Base-by-base conservation (phyloP, 2,329 filamentous ascomycete species). In the Fusarium liriodendri region DNA sequence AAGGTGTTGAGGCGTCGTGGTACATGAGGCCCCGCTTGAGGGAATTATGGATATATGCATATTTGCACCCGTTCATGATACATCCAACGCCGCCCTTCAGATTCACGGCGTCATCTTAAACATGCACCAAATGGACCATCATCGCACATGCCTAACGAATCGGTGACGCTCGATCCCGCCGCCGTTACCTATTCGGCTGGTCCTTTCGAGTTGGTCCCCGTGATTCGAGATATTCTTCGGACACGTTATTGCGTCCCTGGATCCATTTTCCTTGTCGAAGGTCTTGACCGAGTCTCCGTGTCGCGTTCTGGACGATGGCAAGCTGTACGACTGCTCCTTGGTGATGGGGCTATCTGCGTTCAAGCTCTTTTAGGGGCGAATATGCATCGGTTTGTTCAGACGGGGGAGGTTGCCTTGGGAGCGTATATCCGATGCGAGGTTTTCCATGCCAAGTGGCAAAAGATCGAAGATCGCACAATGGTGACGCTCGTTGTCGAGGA, bases 321-420 rank as follows among this genome's bases (percentile, higher is more conserved):
- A 35, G 81, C 82, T 2, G 75, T 89, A 1, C 83, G 87, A 3
- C 72, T 90, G 13, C 63, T 89, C 0, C 83, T 90, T 0, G 86
- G 88, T 40, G 88, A 90, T 71, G 87, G 88, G 1, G 82, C 86
- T 73, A 77, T 89, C 5, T 89, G 86, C 71, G 83, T 90, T n/a
- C 88, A 90, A 76, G 87, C 87, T 0, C 78, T 90, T 9, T 77
- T 89, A 47, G 78, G 80, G 8, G 79, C 83, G 1, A 83, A 83
- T 55, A 82, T 87, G 79, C 87, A 89, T 60, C 82, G 83, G 5
- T 83, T 87, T n/a, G 81, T 89, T 10, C 83, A 88, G 45, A 77
- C 76, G 1, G 84, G 83, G 3, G 82, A 85, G n/a, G 74, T 90
- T 38, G 80, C 79, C 5, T 80, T 86, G 13, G 88, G 88, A 1